Evolutionary conservation across 2,329 filamentous ascomycete genomes (phyloP).

Genomic region (Thelonectria olida): DNA sequence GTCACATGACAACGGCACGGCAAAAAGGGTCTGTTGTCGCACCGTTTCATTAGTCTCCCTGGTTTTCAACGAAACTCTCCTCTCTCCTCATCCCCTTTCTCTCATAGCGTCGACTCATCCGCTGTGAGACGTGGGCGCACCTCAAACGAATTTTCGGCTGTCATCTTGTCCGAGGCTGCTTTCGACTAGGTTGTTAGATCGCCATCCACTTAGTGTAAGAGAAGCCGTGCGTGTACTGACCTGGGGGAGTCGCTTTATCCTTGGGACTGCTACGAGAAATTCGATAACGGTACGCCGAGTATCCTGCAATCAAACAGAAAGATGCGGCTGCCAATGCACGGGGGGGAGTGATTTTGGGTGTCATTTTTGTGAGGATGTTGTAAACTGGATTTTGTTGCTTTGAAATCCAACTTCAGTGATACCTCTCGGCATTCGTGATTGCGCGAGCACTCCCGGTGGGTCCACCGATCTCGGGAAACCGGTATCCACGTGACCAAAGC

Average conservation of each 20-base stretch:
- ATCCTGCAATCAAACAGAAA: conserved; percentile 39
- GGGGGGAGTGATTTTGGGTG: conserved; percentile 39
- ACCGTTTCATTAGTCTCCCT: conserved; percentile 48
- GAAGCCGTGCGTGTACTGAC: conserved; percentile 31
- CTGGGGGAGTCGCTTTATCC: conserved; percentile 30
- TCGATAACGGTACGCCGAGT: conserved; percentile 42
- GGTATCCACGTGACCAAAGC: conserved; percentile 29
- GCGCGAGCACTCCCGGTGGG: conserved; percentile 27
- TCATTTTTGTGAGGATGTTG: conserved; percentile 35
- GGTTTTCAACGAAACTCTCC: conserved; percentile 18
- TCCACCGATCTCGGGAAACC: conserved; percentile 34
- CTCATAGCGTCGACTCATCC: conserved; percentile 33
- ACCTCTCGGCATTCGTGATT: conserved; percentile 33
- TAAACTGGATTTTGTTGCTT: conserved; percentile 39
- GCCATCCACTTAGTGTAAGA: conserved; percentile 38
- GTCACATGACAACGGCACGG: conserved; percentile 92
- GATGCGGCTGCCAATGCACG: conserved; percentile 42
- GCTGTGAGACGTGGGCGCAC: conserved; percentile 44
- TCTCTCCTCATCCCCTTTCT: conserved; percentile 37
- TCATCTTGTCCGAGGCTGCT: conserved; percentile 48
- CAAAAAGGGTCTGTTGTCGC: conserved; percentile 81
- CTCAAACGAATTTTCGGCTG: conserved; percentile 57
- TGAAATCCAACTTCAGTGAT: conserved; percentile 44
- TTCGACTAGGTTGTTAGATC: conserved; percentile 29
- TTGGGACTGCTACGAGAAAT: conserved; percentile 31